phyloP scores from a whole-genome alignment of 441 rosid species.

The Capsella rubella region DNA sequence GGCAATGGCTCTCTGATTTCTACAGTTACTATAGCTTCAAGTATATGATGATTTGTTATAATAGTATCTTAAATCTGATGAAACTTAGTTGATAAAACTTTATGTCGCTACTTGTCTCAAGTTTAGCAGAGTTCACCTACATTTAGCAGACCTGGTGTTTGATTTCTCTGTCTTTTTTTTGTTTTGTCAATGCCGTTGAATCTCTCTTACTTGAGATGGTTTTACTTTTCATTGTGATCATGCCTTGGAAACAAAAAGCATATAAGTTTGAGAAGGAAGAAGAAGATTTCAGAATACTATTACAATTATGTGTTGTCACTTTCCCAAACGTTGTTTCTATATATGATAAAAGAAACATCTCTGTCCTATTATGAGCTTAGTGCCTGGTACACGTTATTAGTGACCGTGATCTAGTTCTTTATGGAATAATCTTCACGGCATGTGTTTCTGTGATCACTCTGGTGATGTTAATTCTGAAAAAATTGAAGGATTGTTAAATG shows the following conservation, averaged over 20 bases:
- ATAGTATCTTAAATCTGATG: background rate
- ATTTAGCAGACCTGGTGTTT: background rate
- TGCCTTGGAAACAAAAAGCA: background rate
- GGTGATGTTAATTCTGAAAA: background rate
- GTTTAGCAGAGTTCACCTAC: background rate
- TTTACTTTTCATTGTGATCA: background rate
- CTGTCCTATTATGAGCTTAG: constrained; percentile 5
- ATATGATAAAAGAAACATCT: background rate
- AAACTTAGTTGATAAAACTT: background rate
- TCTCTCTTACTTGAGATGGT: background rate
- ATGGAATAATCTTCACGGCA: background rate
- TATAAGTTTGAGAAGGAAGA: background rate
- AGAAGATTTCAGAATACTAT: background rate
- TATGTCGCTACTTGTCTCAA: background rate
- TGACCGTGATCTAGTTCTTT: constrained; percentile 10
- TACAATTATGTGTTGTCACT: constrained; percentile 13
- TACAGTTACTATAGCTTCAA: background rate
- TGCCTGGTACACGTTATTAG: background rate
- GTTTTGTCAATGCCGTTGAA: background rate
- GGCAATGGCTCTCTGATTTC: background rate
- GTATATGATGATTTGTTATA: background rate
- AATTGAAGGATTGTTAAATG: background rate
- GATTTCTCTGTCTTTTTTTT: background rate
- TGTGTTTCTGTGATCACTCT: constrained; percentile 11
- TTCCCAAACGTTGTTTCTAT: background rate